Conservation (phyloP, 768 basidiomycete species). For the Rhizopogon rudus region DNA sequence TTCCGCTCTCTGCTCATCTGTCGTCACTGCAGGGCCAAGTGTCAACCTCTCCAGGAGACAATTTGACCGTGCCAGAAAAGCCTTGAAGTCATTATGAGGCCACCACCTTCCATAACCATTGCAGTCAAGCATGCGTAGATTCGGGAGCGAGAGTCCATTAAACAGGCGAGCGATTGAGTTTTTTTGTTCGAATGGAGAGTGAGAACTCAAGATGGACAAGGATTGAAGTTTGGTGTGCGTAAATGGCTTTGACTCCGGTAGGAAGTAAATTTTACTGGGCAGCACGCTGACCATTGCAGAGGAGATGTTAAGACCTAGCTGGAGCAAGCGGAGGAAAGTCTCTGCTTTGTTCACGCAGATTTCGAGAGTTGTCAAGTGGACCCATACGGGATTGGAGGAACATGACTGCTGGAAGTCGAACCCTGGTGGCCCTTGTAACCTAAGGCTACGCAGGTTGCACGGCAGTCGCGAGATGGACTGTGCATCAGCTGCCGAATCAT, state of each 20-base stretch:
- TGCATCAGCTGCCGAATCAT: background rate
- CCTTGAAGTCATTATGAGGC: conserved; percentile 10
- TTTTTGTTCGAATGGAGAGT: too few species aligned
- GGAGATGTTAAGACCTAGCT: conserved; percentile 14
- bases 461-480: conserved; percentile 5
- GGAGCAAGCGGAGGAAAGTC: conserved; percentile 8
- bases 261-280: background rate
- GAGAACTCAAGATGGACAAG: conserved; percentile 7
- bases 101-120: background rate
- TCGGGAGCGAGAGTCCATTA: too few species aligned
- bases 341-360: background rate
- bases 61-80: conserved; percentile 12
- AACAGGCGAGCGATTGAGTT: too few species aligned
- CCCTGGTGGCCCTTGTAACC: too few species aligned
- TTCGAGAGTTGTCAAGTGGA: conserved; percentile 11
- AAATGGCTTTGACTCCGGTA: background rate
- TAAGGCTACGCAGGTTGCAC: background rate
- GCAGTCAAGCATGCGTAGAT: too few species aligned
- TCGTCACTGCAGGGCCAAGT: background rate
- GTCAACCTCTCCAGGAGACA: background rate
- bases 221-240: conserved; percentile 9
- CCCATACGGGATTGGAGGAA: conserved; percentile 10
- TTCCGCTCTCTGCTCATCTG: background rate
- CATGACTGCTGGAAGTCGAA: background rate
- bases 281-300: conserved; percentile 9